These are phyloP conservation scores for Penicillium sp. DNA, from an alignment of 2,329 filamentous ascomycete genomes.

Conservation along the genomic window DNA sequence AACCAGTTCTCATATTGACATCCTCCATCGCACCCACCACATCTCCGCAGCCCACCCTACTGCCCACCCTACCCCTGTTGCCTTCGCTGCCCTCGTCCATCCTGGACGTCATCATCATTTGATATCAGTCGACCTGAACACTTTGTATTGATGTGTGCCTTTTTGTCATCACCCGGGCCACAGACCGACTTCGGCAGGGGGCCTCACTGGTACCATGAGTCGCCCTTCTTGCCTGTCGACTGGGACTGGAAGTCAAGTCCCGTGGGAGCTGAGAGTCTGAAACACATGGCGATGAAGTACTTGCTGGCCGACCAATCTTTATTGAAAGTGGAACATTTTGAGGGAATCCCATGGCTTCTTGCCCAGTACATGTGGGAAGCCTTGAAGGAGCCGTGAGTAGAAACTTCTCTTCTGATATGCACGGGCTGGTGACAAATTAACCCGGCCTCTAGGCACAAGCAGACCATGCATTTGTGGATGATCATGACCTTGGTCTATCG, in stretches of 20 bases:
- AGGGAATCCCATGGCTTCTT: conserved; percentile 39
- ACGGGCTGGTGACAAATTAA: not conserved
- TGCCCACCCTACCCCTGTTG: too few relatives aligned
- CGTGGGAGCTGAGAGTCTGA: conserved; percentile 34
- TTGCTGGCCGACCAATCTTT: conserved; percentile 38
- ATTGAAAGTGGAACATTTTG: conserved; percentile 37
- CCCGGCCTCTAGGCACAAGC: conserved; percentile 36
- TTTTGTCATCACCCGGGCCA: conserved; percentile 4
- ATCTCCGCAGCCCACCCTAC: too few relatives aligned
- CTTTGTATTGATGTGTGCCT: not conserved
- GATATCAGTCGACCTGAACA: not conserved
- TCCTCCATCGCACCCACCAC: too few relatives aligned
- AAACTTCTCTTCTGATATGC: not conserved
- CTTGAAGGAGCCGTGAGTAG: conserved; percentile 35
- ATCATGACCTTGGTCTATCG: too few relatives aligned
- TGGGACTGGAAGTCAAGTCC: conserved; percentile 24
- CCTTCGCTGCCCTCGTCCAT: too few relatives aligned
- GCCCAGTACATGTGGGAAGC: conserved; percentile 42
- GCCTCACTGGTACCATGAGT: conserved; percentile 40
- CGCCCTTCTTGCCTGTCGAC: conserved; percentile 33
- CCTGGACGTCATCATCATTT: not conserved
- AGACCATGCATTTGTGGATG: too few relatives aligned
- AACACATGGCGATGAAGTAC: conserved; percentile 33
- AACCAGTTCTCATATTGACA: too few relatives aligned
- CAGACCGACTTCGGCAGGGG: conserved; percentile 20